A percentile compares a stretch with the other conserved stretches of the same genome.
phyloP scores from a whole-genome alignment of 2,329 filamentous ascomycete species.

The Tolypocladium tropicale region DNA sequence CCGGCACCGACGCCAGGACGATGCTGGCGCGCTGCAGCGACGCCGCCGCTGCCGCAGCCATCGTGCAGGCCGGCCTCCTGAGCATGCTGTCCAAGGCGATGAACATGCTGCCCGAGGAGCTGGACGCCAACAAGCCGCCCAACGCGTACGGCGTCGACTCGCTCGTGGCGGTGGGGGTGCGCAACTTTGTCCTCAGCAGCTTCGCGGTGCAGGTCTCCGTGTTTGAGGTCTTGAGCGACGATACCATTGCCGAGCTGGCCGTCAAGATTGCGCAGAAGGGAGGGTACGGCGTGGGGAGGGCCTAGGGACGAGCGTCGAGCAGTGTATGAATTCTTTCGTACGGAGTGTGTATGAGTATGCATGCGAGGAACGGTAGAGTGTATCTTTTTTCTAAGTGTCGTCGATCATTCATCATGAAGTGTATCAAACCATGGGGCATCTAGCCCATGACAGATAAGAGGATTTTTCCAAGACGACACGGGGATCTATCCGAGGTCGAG shows the following conservation, averaged over 20 bases:
- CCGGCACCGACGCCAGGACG: conserved; percentile 17
- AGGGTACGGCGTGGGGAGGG: conserved; percentile 11
- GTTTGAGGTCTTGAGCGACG: conserved; percentile 36
- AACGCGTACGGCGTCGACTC: conserved; percentile 42
- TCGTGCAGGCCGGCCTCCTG: conserved; percentile 26
- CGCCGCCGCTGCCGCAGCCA: conserved; percentile 16
- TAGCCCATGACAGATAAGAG: too few species aligned
- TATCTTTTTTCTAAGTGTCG: too few species aligned
- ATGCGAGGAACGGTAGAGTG: background rate
- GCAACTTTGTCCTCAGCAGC: conserved; percentile 38
- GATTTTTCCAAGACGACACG: too few species aligned
- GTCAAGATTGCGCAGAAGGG: conserved; percentile 23
- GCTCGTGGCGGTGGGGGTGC: conserved; percentile 39
- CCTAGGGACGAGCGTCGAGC: background rate
- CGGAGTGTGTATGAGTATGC: background rate
- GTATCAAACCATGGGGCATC: too few species aligned
- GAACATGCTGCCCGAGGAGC: conserved; percentile 32
- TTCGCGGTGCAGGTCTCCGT: conserved; percentile 33
- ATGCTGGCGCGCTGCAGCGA: conserved; percentile 20
- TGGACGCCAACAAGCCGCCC: conserved; percentile 29
- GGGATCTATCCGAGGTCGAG: too few species aligned
- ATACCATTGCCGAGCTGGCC: conserved; percentile 27
- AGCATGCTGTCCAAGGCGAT: conserved; percentile 32
- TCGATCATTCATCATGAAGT: too few species aligned
- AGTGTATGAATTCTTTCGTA: background rate